phyloP scores from a whole-genome alignment of 1,284 basidiomycete species.

The Anthracocystis walkeri region DNA sequence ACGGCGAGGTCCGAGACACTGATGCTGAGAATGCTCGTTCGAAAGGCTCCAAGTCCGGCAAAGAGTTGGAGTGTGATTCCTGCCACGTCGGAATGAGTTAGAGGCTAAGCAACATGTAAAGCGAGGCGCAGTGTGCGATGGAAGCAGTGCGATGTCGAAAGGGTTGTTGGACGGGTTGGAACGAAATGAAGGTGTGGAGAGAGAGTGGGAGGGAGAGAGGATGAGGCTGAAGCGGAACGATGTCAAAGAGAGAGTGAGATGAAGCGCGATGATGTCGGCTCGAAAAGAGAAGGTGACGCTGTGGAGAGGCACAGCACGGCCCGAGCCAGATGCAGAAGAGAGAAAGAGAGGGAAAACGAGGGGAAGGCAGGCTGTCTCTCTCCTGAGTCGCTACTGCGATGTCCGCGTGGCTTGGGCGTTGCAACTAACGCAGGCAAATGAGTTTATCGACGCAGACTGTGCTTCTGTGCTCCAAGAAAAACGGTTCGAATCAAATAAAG shows the following conservation, averaged over 20 bases:
- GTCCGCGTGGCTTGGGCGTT: conserved; percentile 10
- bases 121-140: not conserved
- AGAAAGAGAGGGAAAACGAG: not conserved
- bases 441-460: not conserved
- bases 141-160: not conserved
- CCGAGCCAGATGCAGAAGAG: not conserved
- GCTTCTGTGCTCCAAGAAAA: not conserved
- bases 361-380: not conserved
- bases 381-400: not conserved
- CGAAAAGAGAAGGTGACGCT: not conserved
- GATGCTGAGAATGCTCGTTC: not conserved
- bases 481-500: not conserved
- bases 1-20: conserved; percentile 5
- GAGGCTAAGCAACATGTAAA: not conserved
- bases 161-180: not conserved
- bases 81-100: not conserved
- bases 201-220: not conserved
- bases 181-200: conserved; percentile 2
- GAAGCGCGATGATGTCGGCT: conserved; percentile 5
- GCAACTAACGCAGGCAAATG: not conserved
- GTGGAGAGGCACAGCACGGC: conserved; percentile 1
- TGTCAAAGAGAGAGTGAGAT: not conserved
- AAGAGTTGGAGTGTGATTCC: not conserved
- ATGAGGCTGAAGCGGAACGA: not conserved
- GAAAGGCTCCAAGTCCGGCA: not conserved